phyloP scores from a whole-genome alignment of 306 rosid species.

The Albizia julibrissin region DNA sequence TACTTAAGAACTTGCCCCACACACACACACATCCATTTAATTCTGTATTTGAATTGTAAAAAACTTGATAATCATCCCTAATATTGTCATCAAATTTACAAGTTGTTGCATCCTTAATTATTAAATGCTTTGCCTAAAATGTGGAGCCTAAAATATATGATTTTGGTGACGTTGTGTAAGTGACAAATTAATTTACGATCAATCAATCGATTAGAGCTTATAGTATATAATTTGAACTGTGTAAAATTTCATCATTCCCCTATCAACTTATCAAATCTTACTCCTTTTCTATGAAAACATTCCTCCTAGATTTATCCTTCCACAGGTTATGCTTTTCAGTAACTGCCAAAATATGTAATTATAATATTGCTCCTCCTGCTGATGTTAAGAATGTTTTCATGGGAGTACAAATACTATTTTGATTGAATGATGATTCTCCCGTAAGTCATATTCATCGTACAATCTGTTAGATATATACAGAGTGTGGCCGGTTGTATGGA shows the following conservation, averaged over 20 bases:
- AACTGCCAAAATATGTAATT: background rate
- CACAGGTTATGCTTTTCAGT: background rate
- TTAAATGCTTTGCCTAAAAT: background rate
- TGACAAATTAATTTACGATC: background rate
- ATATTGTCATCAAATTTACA: background rate
- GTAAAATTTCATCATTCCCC: background rate
- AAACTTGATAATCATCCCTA: background rate
- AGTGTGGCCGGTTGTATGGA: too few relatives aligned
- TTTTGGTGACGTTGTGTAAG: background rate
- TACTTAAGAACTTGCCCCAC: background rate
- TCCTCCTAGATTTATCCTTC: background rate
- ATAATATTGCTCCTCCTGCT: background rate
- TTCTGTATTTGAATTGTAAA: background rate
- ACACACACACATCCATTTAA: background rate
- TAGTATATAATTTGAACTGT: background rate
- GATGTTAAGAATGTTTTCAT: background rate
- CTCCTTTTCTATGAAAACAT: background rate
- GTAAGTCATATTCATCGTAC: too few relatives aligned
- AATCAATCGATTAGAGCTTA: constrained; percentile 1
- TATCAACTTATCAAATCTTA: background rate
- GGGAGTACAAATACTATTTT: too few relatives aligned
- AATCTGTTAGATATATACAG: too few relatives aligned
- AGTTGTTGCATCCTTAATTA: constrained; percentile 1
- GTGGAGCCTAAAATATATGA: background rate
- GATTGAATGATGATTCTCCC: too few relatives aligned